Evolutionary conservation across 257 asterid species (phyloP), one percentile per base, ranked within the genome.

Genomic region (Gentiana dahurica): DNA sequence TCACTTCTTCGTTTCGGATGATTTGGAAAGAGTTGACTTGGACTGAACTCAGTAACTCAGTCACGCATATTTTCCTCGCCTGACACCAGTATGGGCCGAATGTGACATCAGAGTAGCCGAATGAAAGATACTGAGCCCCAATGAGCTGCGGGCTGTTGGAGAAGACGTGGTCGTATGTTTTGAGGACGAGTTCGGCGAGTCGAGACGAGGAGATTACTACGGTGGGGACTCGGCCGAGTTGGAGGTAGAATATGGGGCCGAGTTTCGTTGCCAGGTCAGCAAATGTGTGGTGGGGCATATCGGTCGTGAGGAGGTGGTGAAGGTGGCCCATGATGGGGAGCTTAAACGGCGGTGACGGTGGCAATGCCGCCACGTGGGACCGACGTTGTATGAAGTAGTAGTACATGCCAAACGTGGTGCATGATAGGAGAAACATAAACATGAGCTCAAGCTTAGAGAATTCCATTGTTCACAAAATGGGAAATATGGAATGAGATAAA

Each of bases 51-150:
- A 73, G 45, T 0, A 73, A 36, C 48, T 73, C 78, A 1, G 75
- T 73, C 1, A 73, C 72, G 51, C 78, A 73, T 43, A 73, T 50
- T 33, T 65, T 73, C 39, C 78, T 65, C 3, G 64, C 72, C 36
- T 73, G 76, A 1, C 80, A 71, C 80, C 80, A 74, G 9, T 74
- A 74, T 0, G 80, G 76, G 6, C 80, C 80, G 61, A 70, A 74
- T 1, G 77, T 74, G 50, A 74, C 54, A 41, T 74, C 80, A 0
- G 80, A 74, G 54, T 73, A 70, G 8, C 71, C 74, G 36, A 70
- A 74, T 9, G 80, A 66, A 2, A 70, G 65, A 68, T 63, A 66
- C 53, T 67, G 68, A 55, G 76, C 80, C 3, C 73, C 59, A 6
- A 70, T 32, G 60, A 70, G 63, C 13, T 67, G 71, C 8, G 80